phyloP scores from a whole-genome alignment of 176 grass and related monocot genomes.

The Urochloa ruziziensis region DNA sequence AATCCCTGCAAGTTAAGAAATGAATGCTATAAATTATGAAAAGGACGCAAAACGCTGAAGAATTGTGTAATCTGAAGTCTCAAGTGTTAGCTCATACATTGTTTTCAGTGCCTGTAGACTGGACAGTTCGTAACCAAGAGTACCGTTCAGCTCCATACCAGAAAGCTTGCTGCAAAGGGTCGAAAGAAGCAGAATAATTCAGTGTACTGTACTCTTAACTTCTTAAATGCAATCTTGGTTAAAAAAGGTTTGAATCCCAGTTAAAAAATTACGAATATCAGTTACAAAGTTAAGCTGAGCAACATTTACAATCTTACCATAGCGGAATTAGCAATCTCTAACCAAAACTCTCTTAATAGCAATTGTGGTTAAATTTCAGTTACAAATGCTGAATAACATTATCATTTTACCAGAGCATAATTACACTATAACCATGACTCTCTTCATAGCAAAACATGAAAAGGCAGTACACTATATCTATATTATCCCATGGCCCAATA shows the following conservation, averaged over 20 bases:
- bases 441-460: background rate
- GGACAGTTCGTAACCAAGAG: conserved; percentile 70
- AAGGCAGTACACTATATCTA: background rate
- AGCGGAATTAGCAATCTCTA: too few species aligned
- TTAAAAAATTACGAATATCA: too few species aligned
- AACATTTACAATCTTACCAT: background rate
- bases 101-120: conserved; percentile 70
- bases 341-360: too few species aligned
- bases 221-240: background rate
- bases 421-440: background rate
- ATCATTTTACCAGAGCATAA: too few species aligned
- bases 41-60: background rate
- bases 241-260: background rate
- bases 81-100: conserved; percentile 55
- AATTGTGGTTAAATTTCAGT: too few species aligned
- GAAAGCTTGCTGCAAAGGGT: conserved; percentile 69
- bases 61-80: background rate
- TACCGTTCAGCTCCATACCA: conserved; percentile 81
- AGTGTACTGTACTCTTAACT: background rate
- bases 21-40: conserved; percentile 2
- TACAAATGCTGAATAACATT: too few species aligned
- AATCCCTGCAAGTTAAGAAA: conserved; percentile 62
- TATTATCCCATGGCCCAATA: background rate
- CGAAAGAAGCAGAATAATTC: conserved; percentile 1
- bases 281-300: background rate